phyloP scores from a whole-genome alignment of 202 grass and related monocot species.

The Schoenoplectus triqueter region DNA sequence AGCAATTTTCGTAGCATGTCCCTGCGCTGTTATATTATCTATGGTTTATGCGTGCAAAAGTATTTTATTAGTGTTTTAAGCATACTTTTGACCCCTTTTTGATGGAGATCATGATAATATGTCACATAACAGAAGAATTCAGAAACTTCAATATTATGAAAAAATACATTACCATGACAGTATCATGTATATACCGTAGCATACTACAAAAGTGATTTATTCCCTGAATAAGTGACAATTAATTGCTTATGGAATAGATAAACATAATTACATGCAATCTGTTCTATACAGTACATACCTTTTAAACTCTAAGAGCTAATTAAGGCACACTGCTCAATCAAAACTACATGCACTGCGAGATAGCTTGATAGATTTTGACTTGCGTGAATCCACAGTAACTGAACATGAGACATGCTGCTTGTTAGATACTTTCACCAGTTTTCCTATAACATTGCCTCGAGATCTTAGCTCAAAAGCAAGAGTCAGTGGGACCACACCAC shows the following conservation, averaged over 20 bases:
- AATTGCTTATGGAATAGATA: conserved; percentile 27
- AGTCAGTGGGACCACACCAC: conserved; percentile 50
- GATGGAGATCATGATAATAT: not conserved
- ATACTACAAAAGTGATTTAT: conserved; percentile 24
- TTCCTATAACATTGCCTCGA: conserved; percentile 71
- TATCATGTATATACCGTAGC: not conserved
- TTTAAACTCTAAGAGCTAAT: not conserved
- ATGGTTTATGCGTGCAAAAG: not conserved
- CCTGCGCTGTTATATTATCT: not conserved
- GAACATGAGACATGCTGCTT: conserved; percentile 49
- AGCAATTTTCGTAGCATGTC: not conserved
- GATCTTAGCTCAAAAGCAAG: conserved; percentile 51
- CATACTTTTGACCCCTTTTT: not conserved
- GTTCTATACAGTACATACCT: conserved; percentile 29
- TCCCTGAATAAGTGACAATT: not conserved
- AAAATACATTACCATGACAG: conserved; percentile 6
- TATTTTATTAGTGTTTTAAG: not conserved
- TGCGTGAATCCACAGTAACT: conserved; percentile 44
- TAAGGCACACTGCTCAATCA: conserved; percentile 9
- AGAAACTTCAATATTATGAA: conserved; percentile 9
- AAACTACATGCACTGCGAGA: conserved; percentile 49
- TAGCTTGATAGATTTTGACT: conserved; percentile 62
- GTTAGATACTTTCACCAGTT: conserved; percentile 75
- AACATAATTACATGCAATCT: conserved; percentile 20
- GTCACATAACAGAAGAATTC: not conserved